Conservation (phyloP, 768 basidiomycete species). For the Tephrocybe rancida region DNA sequence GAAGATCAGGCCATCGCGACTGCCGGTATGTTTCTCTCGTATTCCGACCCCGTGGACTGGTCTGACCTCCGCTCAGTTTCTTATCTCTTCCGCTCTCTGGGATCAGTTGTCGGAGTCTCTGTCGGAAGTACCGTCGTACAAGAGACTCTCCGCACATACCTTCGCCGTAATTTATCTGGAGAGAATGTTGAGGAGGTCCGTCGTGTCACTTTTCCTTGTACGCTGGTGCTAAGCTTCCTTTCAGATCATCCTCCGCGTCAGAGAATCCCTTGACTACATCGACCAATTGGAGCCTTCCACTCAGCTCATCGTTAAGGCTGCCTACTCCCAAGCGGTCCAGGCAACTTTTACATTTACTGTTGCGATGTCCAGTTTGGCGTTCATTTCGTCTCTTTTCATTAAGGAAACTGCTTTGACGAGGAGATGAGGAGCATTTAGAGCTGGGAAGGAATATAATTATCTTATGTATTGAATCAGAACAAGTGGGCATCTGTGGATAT, state of each 20-base stretch:
- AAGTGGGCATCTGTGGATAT: no score
- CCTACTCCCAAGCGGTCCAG: slow-evolving; percentile 49
- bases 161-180: slow-evolving; percentile 43
- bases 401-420: slow-evolving; percentile 45
- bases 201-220: neutral
- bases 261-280: slow-evolving; percentile 51
- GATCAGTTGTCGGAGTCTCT: slow-evolving; percentile 59
- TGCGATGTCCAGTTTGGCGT: slow-evolving; percentile 38
- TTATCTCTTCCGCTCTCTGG: slow-evolving; percentile 68
- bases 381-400: slow-evolving; percentile 53
- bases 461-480: no score
- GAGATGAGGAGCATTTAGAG: neutral
- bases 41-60: neutral
- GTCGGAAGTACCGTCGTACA: slow-evolving; percentile 61
- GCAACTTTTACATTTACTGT: slow-evolving; percentile 51
- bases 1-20: slow-evolving; percentile 68
- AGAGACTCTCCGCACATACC: slow-evolving; percentile 43
- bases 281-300: slow-evolving; percentile 42
- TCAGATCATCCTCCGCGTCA: slow-evolving; percentile 51
- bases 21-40: slow-evolving; percentile 41
- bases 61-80: slow-evolving; percentile 41
- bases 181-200: slow-evolving; percentile 57
- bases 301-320: slow-evolving; percentile 35
- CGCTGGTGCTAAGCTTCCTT: neutral
- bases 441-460: no score